These are phyloP conservation scores for Talaromyces stipitatus DNA, from an alignment of 495 filamentous ascomycete genomes.

Conservation along the genomic window DNA sequence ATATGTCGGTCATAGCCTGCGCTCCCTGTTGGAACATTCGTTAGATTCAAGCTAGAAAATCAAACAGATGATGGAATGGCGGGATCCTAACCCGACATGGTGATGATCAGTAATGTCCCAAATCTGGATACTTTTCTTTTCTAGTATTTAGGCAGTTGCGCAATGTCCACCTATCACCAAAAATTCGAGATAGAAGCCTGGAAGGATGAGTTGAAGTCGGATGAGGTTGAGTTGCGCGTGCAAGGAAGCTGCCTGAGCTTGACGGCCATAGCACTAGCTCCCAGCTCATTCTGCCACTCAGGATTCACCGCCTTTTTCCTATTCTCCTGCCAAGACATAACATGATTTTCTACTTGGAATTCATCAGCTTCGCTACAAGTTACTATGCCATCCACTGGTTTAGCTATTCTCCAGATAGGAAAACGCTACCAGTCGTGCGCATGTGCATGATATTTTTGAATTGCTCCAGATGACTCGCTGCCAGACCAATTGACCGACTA, in stretches of 20 bases:
- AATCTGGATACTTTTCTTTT: slow-evolving; percentile 5
- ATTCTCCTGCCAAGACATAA: neutral
- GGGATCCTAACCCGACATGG: slow-evolving; percentile 36
- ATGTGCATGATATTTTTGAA: too few species aligned
- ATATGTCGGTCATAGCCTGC: slow-evolving; percentile 97
- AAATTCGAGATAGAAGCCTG: neutral
- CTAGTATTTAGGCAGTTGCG: neutral
- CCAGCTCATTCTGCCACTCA: slow-evolving; percentile 28
- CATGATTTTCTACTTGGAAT: too few species aligned
- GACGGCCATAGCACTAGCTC: slow-evolving; percentile 14
- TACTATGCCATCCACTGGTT: too few species aligned
- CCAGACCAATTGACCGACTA: too few species aligned
- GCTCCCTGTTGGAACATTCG: slow-evolving; percentile 56
- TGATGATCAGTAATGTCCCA: slow-evolving; percentile 9
- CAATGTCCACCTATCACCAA: neutral
- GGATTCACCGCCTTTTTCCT: slow-evolving; percentile 1
- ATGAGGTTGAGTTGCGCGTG: slow-evolving; percentile 22
- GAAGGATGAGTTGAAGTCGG: neutral
- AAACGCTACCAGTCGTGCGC: too few species aligned
- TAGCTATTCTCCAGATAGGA: too few species aligned
- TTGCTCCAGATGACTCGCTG: too few species aligned
- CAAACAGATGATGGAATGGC: slow-evolving; percentile 6
- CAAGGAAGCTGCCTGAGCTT: slow-evolving; percentile 32
- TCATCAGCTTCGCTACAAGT: too few species aligned
- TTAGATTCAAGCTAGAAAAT: slow-evolving; percentile 21